Evolutionary conservation across 805 yeast genomes (phyloP).

Genomic region (Starmera caribaea): DNA sequence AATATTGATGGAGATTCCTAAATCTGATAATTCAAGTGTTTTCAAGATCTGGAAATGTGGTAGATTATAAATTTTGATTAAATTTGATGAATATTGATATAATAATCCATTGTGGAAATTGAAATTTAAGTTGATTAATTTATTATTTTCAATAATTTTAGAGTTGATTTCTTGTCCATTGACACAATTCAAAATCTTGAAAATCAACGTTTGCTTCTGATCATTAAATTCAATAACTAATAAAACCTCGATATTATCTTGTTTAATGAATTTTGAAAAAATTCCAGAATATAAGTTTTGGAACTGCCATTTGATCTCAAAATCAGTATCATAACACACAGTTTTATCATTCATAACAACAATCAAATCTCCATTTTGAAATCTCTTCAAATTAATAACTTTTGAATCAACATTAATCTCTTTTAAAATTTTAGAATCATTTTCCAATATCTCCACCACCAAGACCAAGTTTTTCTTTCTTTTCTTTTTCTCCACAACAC

Average conservation of each 20-base stretch:
- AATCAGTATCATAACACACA: slow-evolving; percentile 2
- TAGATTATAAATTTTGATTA: slow-evolving; percentile 8
- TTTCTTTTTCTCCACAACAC: slow-evolving; percentile 12
- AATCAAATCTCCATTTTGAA: slow-evolving; percentile 3
- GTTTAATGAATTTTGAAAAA: slow-evolving; percentile 10
- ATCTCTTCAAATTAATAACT: slow-evolving; percentile 6
- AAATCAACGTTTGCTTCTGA: slow-evolving; percentile 11
- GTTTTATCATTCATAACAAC: slow-evolving; percentile 6
- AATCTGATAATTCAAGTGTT: slow-evolving; percentile 3
- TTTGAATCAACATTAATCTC: slow-evolving; percentile 8
- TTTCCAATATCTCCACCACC: slow-evolving; percentile 10
- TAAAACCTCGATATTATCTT: slow-evolving; percentile 4
- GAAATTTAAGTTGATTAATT: slow-evolving; percentile 5
- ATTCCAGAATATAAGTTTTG: slow-evolving; percentile 8
- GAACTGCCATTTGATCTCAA: slow-evolving; percentile 7
- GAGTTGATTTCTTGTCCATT: slow-evolving; percentile 15
- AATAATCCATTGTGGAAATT: slow-evolving; percentile 12
- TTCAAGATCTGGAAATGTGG: slow-evolving; percentile 16
- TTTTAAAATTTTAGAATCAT: slow-evolving; percentile 14
- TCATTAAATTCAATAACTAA: slow-evolving; percentile 8
- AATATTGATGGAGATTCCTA: slow-evolving; percentile 1
- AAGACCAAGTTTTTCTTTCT: slow-evolving; percentile 8
- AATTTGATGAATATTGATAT: slow-evolving; percentile 11
- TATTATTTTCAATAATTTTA: slow-evolving; percentile 13
- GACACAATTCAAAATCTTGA: slow-evolving; percentile 8